Evolutionary conservation across 768 basidiomycete species (phyloP).

Genomic region (Hygrophoropsis aurantiaca): DNA sequence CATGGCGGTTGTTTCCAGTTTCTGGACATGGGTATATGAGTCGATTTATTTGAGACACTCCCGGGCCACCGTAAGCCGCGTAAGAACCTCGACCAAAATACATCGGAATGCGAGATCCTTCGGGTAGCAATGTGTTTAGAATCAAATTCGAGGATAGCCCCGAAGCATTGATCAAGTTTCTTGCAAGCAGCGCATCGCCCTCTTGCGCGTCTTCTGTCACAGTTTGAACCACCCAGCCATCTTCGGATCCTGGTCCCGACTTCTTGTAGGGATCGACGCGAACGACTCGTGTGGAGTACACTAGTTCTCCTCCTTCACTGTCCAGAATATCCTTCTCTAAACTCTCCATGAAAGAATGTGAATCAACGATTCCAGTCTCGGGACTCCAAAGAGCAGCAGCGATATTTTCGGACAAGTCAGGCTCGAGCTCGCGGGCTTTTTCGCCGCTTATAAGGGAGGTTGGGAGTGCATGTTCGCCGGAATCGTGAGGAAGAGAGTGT

Average conservation of each 20-base stretch:
- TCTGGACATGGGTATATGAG: slow-evolving; percentile 93
- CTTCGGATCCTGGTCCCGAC: slow-evolving; percentile 35
- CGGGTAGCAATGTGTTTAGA: slow-evolving; percentile 66
- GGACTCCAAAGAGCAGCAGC: slow-evolving; percentile 76
- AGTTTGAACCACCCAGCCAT: slow-evolving; percentile 89
- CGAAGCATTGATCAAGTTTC: slow-evolving; percentile 78
- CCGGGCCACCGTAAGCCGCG: slow-evolving; percentile 82
- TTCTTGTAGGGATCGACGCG: slow-evolving; percentile 69
- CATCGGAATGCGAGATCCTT: slow-evolving; percentile 60
- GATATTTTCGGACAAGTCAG: slow-evolving; percentile 74
- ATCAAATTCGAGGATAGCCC: slow-evolving; percentile 74
- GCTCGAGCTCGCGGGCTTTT: slow-evolving; percentile 74
- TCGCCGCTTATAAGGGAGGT: slow-evolving; percentile 67
- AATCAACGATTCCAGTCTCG: slow-evolving; percentile 88
- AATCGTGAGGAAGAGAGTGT: slow-evolving; percentile 29
- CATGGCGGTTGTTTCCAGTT: slow-evolving; percentile 52
- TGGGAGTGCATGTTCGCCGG: slow-evolving; percentile 46
- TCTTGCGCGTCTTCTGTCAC: slow-evolving; percentile 51
- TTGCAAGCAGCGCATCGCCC: slow-evolving; percentile 68
- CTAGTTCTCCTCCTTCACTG: slow-evolving; percentile 66
- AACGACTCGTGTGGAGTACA: slow-evolving; percentile 79
- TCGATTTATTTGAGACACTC: slow-evolving; percentile 61
- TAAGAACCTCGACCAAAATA: slow-evolving; percentile 87
- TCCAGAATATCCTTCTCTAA: slow-evolving; percentile 81
- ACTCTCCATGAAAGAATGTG: slow-evolving; percentile 79